Conservation (phyloP, 495 filamentous ascomycete genomes). For the Darksidea phi region DNA sequence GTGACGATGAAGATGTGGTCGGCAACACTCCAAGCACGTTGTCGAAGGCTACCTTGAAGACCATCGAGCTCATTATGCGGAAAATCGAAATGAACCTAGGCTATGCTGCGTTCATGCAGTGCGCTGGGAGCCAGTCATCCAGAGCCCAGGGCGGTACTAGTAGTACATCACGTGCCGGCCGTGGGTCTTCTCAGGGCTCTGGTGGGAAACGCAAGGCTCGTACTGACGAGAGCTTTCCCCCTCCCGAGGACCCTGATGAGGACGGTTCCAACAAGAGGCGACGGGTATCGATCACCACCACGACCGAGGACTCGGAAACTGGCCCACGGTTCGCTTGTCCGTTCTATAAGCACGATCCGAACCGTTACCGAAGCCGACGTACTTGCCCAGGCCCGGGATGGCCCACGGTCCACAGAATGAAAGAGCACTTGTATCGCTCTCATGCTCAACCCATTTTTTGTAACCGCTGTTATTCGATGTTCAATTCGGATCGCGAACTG, state of each 20-base stretch:
- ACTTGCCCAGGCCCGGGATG: slow-evolving; percentile 26
- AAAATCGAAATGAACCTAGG: slow-evolving; percentile 27
- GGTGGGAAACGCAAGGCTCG: slow-evolving; percentile 19
- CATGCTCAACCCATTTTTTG: slow-evolving; percentile 27
- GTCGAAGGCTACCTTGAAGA: slow-evolving; percentile 16
- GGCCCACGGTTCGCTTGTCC: slow-evolving; percentile 26
- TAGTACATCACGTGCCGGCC: slow-evolving; percentile 1
- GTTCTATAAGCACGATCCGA: slow-evolving; percentile 30
- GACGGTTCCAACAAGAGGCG: slow-evolving; percentile 21
- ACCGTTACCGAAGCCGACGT: slow-evolving; percentile 19
- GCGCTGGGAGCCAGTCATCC: slow-evolving; percentile 19
- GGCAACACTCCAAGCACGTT: not conserved
- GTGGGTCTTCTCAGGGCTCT: slow-evolving; percentile 9
- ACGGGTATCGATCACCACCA: slow-evolving; percentile 17
- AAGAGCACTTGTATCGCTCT: slow-evolving; percentile 26
- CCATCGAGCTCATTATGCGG: slow-evolving; percentile 26
- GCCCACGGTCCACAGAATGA: slow-evolving; percentile 29
- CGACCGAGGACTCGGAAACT: slow-evolving; percentile 25
- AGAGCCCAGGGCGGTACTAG: not conserved
- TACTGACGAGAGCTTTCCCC: slow-evolving; percentile 4
- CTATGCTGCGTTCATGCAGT: slow-evolving; percentile 24
- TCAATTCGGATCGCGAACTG: slow-evolving; percentile 21
- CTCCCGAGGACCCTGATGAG: slow-evolving; percentile 14
- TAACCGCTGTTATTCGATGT: slow-evolving; percentile 20
- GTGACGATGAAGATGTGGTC: slow-evolving; percentile 14